Conservation (phyloP, 129 eudicot genomes). For the Chrysanthemum makinoi region DNA sequence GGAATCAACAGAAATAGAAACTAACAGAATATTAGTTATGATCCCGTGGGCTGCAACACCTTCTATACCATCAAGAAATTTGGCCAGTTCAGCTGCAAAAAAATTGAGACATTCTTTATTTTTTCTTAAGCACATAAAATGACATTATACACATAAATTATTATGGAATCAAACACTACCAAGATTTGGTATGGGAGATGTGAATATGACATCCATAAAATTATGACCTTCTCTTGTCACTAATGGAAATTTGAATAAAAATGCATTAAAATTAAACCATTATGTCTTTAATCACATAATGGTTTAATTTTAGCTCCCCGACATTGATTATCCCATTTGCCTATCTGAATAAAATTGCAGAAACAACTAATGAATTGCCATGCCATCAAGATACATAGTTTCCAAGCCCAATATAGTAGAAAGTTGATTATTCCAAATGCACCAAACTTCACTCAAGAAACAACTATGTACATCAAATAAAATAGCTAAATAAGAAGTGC, state of each 20-base stretch:
- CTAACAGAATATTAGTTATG: constrained; percentile 49
- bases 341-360: too few relatives aligned
- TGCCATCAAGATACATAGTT: too few relatives aligned
- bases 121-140: neutral
- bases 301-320: too few relatives aligned
- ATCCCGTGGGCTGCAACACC: constrained; percentile 70
- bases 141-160: constrained; percentile 4
- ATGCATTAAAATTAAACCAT: too few relatives aligned
- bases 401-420: too few relatives aligned
- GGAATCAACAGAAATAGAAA: constrained; percentile 9
- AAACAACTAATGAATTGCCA: too few relatives aligned
- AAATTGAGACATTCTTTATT: neutral
- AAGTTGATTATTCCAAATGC: too few relatives aligned
- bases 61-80: constrained; percentile 39
- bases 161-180: constrained; percentile 30
- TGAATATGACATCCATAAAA: constrained; percentile 65
- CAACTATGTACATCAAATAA: too few relatives aligned
- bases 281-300: too few relatives aligned
- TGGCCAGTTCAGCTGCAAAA: constrained; percentile 54
- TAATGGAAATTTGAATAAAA: constrained; percentile 38
- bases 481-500: too few relatives aligned
- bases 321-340: too few relatives aligned
- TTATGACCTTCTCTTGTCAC: constrained; percentile 63
- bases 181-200: constrained; percentile 58
- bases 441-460: too few relatives aligned